Evolutionary conservation across 441 rosid species (phyloP).

Genomic region (Sinapis alba): DNA sequence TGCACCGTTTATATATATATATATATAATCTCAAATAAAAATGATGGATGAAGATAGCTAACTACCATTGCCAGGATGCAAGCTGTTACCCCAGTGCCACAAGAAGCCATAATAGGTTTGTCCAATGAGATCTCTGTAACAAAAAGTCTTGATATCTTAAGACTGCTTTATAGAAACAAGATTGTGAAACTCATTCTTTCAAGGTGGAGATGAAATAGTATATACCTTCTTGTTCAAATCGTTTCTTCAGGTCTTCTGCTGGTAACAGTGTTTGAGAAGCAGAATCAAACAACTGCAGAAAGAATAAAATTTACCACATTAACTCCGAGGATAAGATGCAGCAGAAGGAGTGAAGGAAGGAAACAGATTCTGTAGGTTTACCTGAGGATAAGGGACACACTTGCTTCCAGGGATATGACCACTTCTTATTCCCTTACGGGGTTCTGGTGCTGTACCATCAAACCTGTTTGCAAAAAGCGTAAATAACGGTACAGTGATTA

Average conservation of each 20-base stretch:
- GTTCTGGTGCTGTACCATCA: conserved; percentile 85
- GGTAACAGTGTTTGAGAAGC: conserved; percentile 70
- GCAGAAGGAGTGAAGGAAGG: neutral
- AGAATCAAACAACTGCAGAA: conserved; percentile 73
- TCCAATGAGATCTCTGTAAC: conserved; percentile 77
- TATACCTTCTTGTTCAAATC: conserved; percentile 78
- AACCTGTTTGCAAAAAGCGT: conserved; percentile 53
- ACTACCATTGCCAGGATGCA: conserved; percentile 81
- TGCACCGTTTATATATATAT: neutral
- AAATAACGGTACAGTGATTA: conserved; percentile 13
- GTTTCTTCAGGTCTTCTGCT: conserved; percentile 73
- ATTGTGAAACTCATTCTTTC: neutral
- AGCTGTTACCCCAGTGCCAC: conserved; percentile 94
- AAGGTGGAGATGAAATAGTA: conserved; percentile 21
- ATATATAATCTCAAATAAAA: neutral
- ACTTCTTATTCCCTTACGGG: conserved; percentile 85
- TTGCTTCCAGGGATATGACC: conserved; percentile 97
- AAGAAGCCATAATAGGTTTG: conserved; percentile 65
- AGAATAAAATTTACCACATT: conserved; percentile 4
- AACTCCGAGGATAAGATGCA: neutral
- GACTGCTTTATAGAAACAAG: neutral
- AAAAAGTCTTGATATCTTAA: conserved; percentile 5
- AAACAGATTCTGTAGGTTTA: conserved; percentile 6
- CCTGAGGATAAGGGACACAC: conserved; percentile 83
- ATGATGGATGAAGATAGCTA: neutral